phyloP scores from a whole-genome alignment of 2,329 filamentous ascomycete genomes.

The Bertia moriformis region DNA sequence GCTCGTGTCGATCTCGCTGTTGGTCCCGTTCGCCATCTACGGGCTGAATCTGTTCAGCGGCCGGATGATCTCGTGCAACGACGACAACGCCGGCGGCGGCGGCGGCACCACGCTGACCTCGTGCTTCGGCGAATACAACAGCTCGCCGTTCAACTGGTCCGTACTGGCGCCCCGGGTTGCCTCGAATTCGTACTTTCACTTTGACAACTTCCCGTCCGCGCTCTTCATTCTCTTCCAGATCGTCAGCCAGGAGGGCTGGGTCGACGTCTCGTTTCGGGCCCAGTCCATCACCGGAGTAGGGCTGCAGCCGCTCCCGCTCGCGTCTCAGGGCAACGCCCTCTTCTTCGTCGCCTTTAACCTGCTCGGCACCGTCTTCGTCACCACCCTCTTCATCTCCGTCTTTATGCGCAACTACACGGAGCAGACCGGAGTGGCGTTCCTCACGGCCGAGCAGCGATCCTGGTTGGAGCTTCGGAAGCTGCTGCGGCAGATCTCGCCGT shows the following conservation, averaged over 20 bases:
- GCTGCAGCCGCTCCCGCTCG: slow-evolving; percentile 55
- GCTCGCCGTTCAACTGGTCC: slow-evolving; percentile 64
- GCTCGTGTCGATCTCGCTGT: slow-evolving; percentile 81
- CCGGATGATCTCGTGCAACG: slow-evolving; percentile 67
- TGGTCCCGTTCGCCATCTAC: slow-evolving; percentile 95
- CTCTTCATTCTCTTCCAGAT: slow-evolving; percentile 97
- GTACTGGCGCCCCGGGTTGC: slow-evolving; percentile 72
- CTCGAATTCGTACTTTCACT: slow-evolving; percentile 72
- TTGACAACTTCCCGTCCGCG: slow-evolving; percentile 86
- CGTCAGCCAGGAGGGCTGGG: slow-evolving; percentile 96
- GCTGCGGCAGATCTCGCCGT: slow-evolving; percentile 81
- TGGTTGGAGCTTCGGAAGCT: slow-evolving; percentile 93
- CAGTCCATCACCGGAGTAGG: slow-evolving; percentile 69
- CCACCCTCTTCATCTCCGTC: slow-evolving; percentile 94
- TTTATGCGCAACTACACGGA: slow-evolving; percentile 99
- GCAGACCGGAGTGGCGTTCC: slow-evolving; percentile 88
- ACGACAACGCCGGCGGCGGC: slow-evolving; percentile 38
- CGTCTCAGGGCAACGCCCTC: slow-evolving; percentile 69
- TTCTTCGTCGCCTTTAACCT: slow-evolving; percentile 97
- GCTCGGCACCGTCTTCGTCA: slow-evolving; percentile 84
- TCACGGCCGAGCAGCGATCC: slow-evolving; percentile 88
- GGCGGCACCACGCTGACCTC: slow-evolving; percentile 46
- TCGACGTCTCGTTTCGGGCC: slow-evolving; percentile 74
- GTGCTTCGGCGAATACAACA: slow-evolving; percentile 74
- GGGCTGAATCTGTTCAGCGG: slow-evolving; percentile 86